Percentiles rank a stretch among this genome's conserved stretches.
Conservation (phyloP, 176 grass and related monocot species). For the Tillandsia leiboldiana region DNA sequence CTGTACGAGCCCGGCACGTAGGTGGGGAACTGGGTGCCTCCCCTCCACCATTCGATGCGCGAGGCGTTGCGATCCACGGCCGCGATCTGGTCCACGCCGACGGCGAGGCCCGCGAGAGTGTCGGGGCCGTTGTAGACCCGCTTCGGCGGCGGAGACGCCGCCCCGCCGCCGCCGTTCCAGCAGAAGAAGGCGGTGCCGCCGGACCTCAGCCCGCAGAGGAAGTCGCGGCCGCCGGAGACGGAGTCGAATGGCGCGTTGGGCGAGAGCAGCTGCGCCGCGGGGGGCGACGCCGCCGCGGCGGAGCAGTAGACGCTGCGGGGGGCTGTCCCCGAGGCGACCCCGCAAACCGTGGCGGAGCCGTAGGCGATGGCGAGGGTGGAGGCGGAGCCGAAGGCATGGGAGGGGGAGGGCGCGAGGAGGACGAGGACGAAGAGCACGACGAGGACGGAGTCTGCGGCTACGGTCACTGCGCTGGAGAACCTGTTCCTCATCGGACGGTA, state of each 20-base stretch:
- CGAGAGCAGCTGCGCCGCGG: conserved; percentile 4
- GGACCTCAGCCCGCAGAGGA: conserved; percentile 34
- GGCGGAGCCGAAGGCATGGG: conserved; percentile 16
- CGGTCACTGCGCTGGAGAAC: conserved; percentile 24
- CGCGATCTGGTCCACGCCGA: conserved; percentile 53
- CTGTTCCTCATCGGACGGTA: not conserved
- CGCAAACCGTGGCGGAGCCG: conserved; percentile 38
- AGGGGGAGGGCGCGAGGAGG: conserved; percentile 8
- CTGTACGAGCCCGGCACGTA: not conserved
- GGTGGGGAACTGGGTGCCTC: not conserved
- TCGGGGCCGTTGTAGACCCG: conserved; percentile 39
- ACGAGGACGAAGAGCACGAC: not conserved
- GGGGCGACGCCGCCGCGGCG: not conserved
- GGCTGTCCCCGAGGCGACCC: conserved; percentile 14
- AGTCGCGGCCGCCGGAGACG: conserved; percentile 41
- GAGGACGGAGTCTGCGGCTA: conserved; percentile 1
- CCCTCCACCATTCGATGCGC: conserved; percentile 54
- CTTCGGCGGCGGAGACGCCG: not conserved
- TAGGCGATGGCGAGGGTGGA: conserved; percentile 53
- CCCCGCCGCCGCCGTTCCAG: conserved; percentile 28
- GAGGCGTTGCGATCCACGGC: conserved; percentile 24
- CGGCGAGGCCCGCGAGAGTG: conserved; percentile 21
- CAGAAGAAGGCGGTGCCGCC: conserved; percentile 51
- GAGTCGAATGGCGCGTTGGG: conserved; percentile 30
- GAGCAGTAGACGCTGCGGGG: conserved; percentile 22